Evolutionary conservation across 805 yeast genomes (phyloP), one percentile per base, ranked within the genome.

Genomic region (Barnettozyma sucrosica): DNA sequence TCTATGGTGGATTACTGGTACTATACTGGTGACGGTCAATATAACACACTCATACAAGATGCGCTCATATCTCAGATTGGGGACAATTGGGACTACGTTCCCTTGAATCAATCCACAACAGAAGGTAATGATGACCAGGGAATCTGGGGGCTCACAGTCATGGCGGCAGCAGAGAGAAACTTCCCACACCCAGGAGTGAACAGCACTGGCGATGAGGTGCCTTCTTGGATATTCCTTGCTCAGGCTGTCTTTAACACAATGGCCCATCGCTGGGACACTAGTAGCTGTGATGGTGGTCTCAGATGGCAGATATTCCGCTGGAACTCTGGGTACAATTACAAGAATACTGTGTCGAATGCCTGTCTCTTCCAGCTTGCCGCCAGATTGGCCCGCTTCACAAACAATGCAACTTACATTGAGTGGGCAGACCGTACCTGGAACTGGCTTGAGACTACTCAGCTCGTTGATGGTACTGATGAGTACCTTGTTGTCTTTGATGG

Each of bases 71-170:
- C 79, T 59, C 98, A 92, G 66, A 78, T 79, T 9, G 92, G 92
- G 42, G 77, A 76, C 10, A 74, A 81, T 62, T 70, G 79, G 69
- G 83, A 92, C 67, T 93, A 81, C 66, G 81, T 92, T 66, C 97
- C 97, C 5, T 69, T 80, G 51, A 88, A 89, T 65, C 96, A 90
- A 67, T 79, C 90, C 10, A 81, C 89, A 32, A 86, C 96, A 2
- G 97, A 92, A 68, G 99, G 98, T 60, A 92, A 92, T 63, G 99
- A 92, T 74, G 98, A 92, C 71, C 98, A 92, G 70, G 96, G 87
- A 2, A 89, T 92, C 65, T 92, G 98, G 98, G 98, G 96, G 5
- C 72, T 93, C 51, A 85, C 95, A 1, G 95, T 81, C 4, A 88
- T 92, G 85, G 82, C 80, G 25, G 97, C 97, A 1, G 95, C 95